phyloP scores from a whole-genome alignment of 495 filamentous ascomycete species.

The Podospora sp. region DNA sequence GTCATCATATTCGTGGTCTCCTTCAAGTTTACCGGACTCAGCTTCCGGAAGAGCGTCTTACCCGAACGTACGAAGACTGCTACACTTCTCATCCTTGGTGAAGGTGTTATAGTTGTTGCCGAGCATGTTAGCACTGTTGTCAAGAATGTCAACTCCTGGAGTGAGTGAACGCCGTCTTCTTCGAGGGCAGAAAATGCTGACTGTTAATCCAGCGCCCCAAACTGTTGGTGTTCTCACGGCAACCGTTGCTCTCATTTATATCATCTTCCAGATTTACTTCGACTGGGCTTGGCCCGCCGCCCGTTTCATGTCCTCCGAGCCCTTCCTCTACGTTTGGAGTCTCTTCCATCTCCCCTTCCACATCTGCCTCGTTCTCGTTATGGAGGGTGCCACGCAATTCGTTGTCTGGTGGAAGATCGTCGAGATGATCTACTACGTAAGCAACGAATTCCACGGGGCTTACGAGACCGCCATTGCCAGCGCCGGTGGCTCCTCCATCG shows the following conservation, averaged over 20 bases:
- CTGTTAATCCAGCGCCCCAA: neutral
- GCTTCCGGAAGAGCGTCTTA: neutral
- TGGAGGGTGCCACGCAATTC: conserved; percentile 5
- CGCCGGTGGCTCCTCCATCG: neutral
- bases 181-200: no score
- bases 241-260: conserved; percentile 8
- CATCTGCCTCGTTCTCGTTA: neutral
- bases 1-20: neutral
- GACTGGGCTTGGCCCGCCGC: conserved; percentile 11
- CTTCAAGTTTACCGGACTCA: neutral
- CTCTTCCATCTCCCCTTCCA: conserved; percentile 20
- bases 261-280: conserved; percentile 22
- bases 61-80: conserved; percentile 7
- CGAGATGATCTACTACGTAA: conserved; percentile 3
- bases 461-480: neutral
- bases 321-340: conserved; percentile 4
- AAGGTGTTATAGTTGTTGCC: conserved; percentile 7
- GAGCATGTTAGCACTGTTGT: conserved; percentile 11
- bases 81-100: conserved; percentile 6
- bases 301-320: neutral
- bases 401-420: conserved; percentile 8
- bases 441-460: neutral
- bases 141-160: conserved; percentile 11
- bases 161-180: no score
- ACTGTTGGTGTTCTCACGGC: conserved; percentile 4